Conservation (phyloP, 305 asterid genomes). For the Salvia sclarea region DNA sequence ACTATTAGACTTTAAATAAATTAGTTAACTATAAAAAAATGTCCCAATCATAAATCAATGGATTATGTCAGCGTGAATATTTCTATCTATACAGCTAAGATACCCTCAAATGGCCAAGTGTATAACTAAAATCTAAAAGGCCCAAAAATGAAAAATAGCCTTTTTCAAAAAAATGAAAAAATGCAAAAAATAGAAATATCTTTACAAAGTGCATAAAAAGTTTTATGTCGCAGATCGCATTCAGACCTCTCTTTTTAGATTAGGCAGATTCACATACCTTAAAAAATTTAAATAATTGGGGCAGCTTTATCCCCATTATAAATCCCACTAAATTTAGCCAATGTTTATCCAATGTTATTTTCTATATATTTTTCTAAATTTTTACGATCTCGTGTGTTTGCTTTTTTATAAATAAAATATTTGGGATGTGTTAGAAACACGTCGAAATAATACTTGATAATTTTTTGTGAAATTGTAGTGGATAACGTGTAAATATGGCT, state of each 20-base stretch:
- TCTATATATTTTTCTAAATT: neutral
- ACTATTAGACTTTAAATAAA: neutral
- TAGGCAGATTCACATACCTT: neutral
- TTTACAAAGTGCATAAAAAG: neutral
- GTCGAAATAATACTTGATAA: too few species aligned
- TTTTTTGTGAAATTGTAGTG: too few species aligned
- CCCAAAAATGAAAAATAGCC: neutral
- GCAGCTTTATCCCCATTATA: neutral
- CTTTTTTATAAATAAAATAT: too few species aligned
- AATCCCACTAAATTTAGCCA: constrained; percentile 4
- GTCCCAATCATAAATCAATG: neutral
- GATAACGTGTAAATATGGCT: too few species aligned
- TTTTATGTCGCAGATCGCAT: neutral
- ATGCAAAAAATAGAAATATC: neutral
- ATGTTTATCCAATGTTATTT: neutral
- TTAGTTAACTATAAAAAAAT: neutral
- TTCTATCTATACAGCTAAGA: constrained; percentile 17
- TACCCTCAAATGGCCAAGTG: constrained; percentile 12
- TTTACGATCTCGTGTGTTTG: neutral
- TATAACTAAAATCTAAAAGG: neutral
- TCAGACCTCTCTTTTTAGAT: neutral
- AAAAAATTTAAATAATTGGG: neutral
- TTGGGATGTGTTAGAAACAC: neutral
- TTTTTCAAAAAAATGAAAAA: too few species aligned
- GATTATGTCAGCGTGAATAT: constrained; percentile 5